Base-by-base conservation (phyloP, 225 moss, liverwort and hornwort genomes). In the Straminergon stramineum region DNA sequence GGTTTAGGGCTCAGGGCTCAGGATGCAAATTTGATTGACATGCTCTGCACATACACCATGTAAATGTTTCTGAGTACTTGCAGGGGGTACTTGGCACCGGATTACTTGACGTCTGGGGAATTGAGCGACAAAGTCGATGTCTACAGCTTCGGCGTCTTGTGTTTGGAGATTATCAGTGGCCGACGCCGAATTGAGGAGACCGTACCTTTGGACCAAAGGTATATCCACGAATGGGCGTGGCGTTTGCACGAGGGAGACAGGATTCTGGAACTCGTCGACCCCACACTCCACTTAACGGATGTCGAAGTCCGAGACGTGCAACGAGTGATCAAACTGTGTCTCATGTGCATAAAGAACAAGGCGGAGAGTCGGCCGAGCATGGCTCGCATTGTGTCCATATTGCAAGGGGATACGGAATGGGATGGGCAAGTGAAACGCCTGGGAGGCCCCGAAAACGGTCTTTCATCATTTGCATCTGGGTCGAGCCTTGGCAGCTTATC, bases 21-120 rank as follows among this genome's bases (percentile, higher is more conserved):
- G 52, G 28, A 57, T 66, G 43, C 67, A 52, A 7, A 26, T 82
- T 61, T 4, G 28, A 69, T 67, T 39, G 79, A 69, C 61, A 39
- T 78, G 60, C 35, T 43, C 69, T 17, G 20, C 56, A 32, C 37
- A 79, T 79, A 58, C 39, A 5, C n/a, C 35, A 39, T 28, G 80
- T 30, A 41, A 56, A 39, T 19, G 39, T 58, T 57, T n/a, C 27
- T 39, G 89, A 68, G 22, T 77, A 35, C 35, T 11, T 80, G 80
- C 89, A 90, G 90, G 34, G 41, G 74, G 7, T 75, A 82, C 90
- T 13, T 82, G 17, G 90, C 90, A 75, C 90, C 86, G 10, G 90
- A 82, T n/a, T n/a, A n/a, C n/a, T n/a, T n/a, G n/a, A n/a, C n/a
- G n/a, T n/a, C 0, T 18, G 35, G 34, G 37, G 1, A 13, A 13